phyloP scores from a whole-genome alignment of 1,284 basidiomycete genomes.

The Agaricales sp. region DNA sequence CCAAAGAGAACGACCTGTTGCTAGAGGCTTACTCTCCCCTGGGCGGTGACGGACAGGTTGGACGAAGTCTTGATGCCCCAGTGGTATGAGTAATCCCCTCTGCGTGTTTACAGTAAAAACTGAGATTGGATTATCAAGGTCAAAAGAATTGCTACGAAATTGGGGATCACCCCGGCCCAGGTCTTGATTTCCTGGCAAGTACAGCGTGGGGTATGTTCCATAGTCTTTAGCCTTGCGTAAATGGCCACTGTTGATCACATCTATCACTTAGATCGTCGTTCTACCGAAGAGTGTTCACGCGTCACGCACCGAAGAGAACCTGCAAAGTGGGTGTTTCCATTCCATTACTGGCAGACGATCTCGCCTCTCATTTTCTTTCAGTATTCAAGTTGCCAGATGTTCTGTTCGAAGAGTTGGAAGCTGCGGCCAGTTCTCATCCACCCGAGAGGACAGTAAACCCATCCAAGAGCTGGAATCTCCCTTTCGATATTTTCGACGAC shows the following conservation, averaged over 20 bases:
- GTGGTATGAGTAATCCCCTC: slow-evolving; percentile 25
- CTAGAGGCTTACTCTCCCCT: slow-evolving; percentile 77
- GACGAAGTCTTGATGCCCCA: slow-evolving; percentile 41
- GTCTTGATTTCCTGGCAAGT: slow-evolving; percentile 74
- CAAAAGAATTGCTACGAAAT: slow-evolving; percentile 47
- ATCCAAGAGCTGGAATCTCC: slow-evolving; percentile 48
- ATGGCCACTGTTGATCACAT: not conserved
- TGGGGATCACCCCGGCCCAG: slow-evolving; percentile 70
- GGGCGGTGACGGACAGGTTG: slow-evolving; percentile 52
- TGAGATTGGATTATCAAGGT: slow-evolving; percentile 23
- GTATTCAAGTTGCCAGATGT: slow-evolving; percentile 43
- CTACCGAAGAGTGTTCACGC: slow-evolving; percentile 76
- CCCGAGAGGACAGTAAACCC: slow-evolving; percentile 51
- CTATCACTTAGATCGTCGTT: slow-evolving; percentile 42
- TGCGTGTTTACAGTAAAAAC: not conserved
- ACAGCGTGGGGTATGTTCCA: slow-evolving; percentile 66
- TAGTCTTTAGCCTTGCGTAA: slow-evolving; percentile 7
- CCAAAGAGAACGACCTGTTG: slow-evolving; percentile 51
- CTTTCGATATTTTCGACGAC: slow-evolving; percentile 49
- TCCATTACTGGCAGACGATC: slow-evolving; percentile 2
- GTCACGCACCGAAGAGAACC: slow-evolving; percentile 63
- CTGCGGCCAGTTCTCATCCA: slow-evolving; percentile 43
- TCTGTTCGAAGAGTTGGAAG: slow-evolving; percentile 50
- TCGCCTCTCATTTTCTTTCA: slow-evolving; percentile 13
- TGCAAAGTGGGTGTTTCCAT: slow-evolving; percentile 33